These are phyloP conservation scores for Talaromyces trachyspermus DNA, from an alignment of 495 filamentous ascomycete genomes.

Conservation along the genomic window DNA sequence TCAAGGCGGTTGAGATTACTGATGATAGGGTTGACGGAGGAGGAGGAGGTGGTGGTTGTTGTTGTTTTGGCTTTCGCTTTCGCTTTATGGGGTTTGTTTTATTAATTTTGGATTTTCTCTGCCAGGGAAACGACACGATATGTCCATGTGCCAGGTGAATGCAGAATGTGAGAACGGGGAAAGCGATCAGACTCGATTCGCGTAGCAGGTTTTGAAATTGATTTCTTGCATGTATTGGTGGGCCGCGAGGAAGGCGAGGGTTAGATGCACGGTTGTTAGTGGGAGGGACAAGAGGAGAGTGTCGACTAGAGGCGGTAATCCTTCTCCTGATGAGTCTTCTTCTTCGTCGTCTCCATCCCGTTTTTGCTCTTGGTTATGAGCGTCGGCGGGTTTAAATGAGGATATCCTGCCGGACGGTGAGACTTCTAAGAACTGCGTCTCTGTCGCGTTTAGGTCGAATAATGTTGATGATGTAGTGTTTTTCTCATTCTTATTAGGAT, in stretches of 20 bases:
- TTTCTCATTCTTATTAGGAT: neutral
- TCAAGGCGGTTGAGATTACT: neutral
- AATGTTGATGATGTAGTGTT: neutral
- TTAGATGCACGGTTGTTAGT: conserved; percentile 75
- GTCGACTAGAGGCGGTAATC: conserved; percentile 37
- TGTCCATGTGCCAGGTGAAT: conserved; percentile 42
- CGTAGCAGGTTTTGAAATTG: conserved; percentile 46
- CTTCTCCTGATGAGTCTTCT: conserved; percentile 16
- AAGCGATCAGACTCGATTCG: conserved; percentile 28
- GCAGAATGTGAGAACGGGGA: conserved; percentile 36
- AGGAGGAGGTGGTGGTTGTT: neutral
- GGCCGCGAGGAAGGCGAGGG: conserved; percentile 82
- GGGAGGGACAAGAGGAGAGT: conserved; percentile 50
- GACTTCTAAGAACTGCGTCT: conserved; percentile 29
- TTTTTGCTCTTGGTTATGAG: neutral
- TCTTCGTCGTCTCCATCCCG: conserved; percentile 7
- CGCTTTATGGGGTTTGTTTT: no score
- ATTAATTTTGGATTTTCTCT: conserved; percentile 4
- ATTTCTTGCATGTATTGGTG: conserved; percentile 78
- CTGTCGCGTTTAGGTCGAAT: conserved; percentile 9
- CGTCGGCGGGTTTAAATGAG: conserved; percentile 2
- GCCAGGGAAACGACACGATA: conserved; percentile 25
- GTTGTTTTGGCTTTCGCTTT: neutral
- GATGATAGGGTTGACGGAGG: neutral
- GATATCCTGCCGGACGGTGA: conserved; percentile 10